Conservation (phyloP, 2,329 filamentous ascomycete species). For the Conoideocrella luteorostrata region DNA sequence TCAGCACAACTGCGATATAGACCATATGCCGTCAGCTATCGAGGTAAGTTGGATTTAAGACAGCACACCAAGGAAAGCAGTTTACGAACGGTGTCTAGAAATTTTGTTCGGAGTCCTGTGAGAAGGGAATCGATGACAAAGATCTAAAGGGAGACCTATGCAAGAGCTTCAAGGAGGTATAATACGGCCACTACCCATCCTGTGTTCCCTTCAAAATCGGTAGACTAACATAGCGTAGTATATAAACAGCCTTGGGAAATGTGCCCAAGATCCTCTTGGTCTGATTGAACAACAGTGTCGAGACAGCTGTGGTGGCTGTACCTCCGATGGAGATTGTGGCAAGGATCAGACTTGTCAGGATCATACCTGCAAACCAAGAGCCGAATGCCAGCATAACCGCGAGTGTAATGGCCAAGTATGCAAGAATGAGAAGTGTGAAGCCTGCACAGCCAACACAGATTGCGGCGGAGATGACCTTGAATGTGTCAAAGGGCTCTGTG, state of each 20-base stretch:
- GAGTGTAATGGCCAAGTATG: constrained; percentile 10
- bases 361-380: constrained; percentile 3
- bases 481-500: constrained; percentile 7
- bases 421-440: constrained; percentile 5
- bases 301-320: constrained; percentile 7
- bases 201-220: not conserved
- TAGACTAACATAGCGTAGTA: constrained; percentile 3
- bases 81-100: constrained; percentile 3
- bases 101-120: constrained; percentile 6
- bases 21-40: constrained; percentile 3
- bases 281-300: constrained; percentile 6
- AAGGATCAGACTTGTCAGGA: constrained; percentile 5
- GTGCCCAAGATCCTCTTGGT: constrained; percentile 4
- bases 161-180: constrained; percentile 8
- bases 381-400: constrained; percentile 6
- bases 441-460: constrained; percentile 6
- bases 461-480: constrained; percentile 6
- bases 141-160: constrained; percentile 4
- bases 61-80: not conserved
- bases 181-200: not conserved
- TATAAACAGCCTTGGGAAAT: constrained; percentile 8
- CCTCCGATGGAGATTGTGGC: constrained; percentile 7
- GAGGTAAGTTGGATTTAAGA: constrained; percentile 2
- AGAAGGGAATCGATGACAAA: constrained; percentile 6
- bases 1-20: constrained; percentile 5